Conservation (phyloP, 2,329 filamentous ascomycete genomes). For the Arthrobotrys iridis region DNA sequence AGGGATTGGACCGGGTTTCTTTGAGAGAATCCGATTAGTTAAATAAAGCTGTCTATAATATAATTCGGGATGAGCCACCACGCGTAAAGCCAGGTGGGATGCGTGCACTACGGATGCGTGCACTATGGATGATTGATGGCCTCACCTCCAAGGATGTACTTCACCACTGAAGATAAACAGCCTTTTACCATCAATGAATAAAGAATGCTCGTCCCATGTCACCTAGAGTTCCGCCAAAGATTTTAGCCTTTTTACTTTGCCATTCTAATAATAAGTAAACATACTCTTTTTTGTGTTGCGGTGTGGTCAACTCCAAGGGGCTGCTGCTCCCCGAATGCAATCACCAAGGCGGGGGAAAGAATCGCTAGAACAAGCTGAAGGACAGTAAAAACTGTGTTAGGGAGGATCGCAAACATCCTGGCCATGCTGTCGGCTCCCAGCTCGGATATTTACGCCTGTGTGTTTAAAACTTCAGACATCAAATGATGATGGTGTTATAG, state of each 20-base stretch:
- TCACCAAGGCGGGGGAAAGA: background rate
- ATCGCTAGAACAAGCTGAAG: constrained; percentile 15
- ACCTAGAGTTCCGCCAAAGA: constrained; percentile 61
- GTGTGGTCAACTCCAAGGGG: constrained; percentile 28
- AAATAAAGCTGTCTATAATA: background rate
- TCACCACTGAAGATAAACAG: constrained; percentile 78
- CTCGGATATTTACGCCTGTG: background rate
- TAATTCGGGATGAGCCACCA: too few species aligned
- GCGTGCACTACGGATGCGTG: background rate
- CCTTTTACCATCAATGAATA: constrained; percentile 75
- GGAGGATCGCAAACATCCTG: background rate
- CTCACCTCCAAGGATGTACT: constrained; percentile 71
- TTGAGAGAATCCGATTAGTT: constrained; percentile 60
- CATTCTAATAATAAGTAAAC: background rate
- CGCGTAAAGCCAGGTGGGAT: too few species aligned
- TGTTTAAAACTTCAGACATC: constrained; percentile 7
- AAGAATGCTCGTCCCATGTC: constrained; percentile 77
- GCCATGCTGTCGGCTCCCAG: background rate
- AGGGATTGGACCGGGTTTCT: constrained; percentile 68
- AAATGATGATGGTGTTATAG: constrained; percentile 4
- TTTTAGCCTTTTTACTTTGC: background rate
- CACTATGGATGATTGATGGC: background rate
- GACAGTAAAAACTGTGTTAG: background rate
- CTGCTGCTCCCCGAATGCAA: constrained; percentile 16
- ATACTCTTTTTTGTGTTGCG: constrained; percentile 30